Base-by-base conservation (phyloP, 169 alveolate species). In the Besnoitia besnoiti region DNA sequence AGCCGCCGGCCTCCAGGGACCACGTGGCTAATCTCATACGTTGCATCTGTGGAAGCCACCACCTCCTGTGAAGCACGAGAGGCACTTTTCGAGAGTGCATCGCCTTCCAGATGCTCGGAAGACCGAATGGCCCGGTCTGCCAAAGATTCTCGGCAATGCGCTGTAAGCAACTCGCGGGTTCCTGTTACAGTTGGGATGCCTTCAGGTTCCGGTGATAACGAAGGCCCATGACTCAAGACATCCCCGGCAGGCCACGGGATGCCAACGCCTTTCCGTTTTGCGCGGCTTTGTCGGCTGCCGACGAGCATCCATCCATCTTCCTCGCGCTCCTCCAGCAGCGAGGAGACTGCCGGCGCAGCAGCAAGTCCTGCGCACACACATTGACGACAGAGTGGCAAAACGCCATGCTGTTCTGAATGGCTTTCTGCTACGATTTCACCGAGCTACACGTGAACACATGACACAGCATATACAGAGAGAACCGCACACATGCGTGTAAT, bases 231-330 rank as follows among this genome's bases (percentile, higher is more conserved):
- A 55, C 33, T 8, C 67, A n/a, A n/a, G 24, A 55, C 67, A 55
- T 21, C 24, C 24, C 67, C 30, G 30, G 3, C 30, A 55, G 67
- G 33, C 67, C 33, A 55, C 4, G 67, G 33, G 67, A 21, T n/a
- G 30, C 67, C 33, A n/a, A 5, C 30, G 67, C 67, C 12, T 55
- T 55, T n/a, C 67, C 7, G 27, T 3, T 55, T n/a, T 16, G 67
- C 30, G 24, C 33, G 67, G 7, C 67, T n/a, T n/a, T n/a, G n/a
- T n/a, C n/a, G 33, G 27, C 3, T 7, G 46, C n/a, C 82, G n/a
- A 73, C 16, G 39, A 73, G 82, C 82, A 73, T 73, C 82, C 82
- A 73, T 7, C 82, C 82, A n/a, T 73, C 82, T 30, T 73, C 82
- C n/a, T 73, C 67, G 27, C 3, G 67, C 30, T 55, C 67, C 12